These are phyloP conservation scores for Plasmodium gallinaceum DNA, from an alignment of 169 alveolate species.

Conservation along the genomic window DNA sequence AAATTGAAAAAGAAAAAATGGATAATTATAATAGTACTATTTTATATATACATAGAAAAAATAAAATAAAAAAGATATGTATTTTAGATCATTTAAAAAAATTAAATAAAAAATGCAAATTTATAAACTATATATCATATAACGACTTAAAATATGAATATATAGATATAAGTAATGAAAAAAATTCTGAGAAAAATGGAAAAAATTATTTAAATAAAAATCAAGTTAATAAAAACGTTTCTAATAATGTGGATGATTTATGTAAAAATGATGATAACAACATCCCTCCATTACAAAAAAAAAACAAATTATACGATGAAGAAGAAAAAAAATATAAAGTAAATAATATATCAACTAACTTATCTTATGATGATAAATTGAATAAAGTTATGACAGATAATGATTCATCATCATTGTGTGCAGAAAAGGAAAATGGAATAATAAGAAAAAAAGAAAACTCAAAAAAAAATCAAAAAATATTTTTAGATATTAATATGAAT, in stretches of 20 bases:
- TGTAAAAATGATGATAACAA: neutral
- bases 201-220: neutral
- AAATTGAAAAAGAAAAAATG: constrained; percentile 38
- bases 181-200: neutral
- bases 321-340: neutral
- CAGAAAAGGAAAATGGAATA: neutral
- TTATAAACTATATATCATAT: constrained; percentile 49
- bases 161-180: neutral
- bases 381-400: neutral
- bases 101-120: constrained; percentile 43
- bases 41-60: constrained; percentile 40
- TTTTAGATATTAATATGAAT: constrained; percentile 43
- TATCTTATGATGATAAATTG: neutral
- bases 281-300: neutral
- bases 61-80: constrained; percentile 53
- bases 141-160: constrained; percentile 14
- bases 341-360: neutral
- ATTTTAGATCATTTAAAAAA: constrained; percentile 53
- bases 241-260: neutral
- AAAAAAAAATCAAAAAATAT: constrained; percentile 14
- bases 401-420: neutral
- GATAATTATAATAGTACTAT: constrained; percentile 33
- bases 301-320: neutral
- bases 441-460: constrained; percentile 1
- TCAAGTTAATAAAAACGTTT: neutral